Evolutionary conservation across 164 flowering plant genomes (phyloP), one percentile per base, ranked within the genome.

Genomic region (Echeveria elegans): DNA sequence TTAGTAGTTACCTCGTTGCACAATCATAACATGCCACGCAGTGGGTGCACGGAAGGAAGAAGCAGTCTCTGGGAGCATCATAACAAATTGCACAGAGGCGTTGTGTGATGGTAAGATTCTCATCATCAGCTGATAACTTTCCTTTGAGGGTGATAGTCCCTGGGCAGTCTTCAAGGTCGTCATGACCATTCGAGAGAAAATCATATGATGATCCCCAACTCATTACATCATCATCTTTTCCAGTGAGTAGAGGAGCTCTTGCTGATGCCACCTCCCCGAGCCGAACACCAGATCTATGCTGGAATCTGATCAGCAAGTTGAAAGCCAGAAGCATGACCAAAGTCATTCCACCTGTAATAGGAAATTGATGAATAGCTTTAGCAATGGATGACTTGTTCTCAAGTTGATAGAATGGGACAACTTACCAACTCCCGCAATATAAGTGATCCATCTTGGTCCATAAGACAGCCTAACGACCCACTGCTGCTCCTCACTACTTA

Each of bases 1-100:
- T 34, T 5, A 19, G 38, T 50, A 68, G 0, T 79, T 79, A 85
- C 98, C 96, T 83, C 48, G 80, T 78, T 69, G 88, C 92, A 67
- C 98, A 92, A 66, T 74, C 74, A 70, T 81, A 92, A 82, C 98
- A 92, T 30, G 98, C 78, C 21, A 80, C 95, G 72, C 85, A 85
- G 45, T 89, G 98, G 21, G 95, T 96, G 70, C 98, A 89, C 18
- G 98, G 96, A 75, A 92, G 89, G 75, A 92, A 92, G 83, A 92
- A 92, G 78, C 95, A 80, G 75, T 92, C 91, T 69, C 89, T 86
- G 1, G 88, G 88, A 74, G 89, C 85, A 81, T 89, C 90, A 68
- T 80, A 92, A 74, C 96, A 92, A 53, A 89, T 82, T 12, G 77
- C 92, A 79, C 98, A 92, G 28, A 82, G 85, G 41, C 88, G 85